Evolutionary conservation across 2,329 filamentous ascomycete genomes (phyloP).

Genomic region (Diaporthe citrichinensis): DNA sequence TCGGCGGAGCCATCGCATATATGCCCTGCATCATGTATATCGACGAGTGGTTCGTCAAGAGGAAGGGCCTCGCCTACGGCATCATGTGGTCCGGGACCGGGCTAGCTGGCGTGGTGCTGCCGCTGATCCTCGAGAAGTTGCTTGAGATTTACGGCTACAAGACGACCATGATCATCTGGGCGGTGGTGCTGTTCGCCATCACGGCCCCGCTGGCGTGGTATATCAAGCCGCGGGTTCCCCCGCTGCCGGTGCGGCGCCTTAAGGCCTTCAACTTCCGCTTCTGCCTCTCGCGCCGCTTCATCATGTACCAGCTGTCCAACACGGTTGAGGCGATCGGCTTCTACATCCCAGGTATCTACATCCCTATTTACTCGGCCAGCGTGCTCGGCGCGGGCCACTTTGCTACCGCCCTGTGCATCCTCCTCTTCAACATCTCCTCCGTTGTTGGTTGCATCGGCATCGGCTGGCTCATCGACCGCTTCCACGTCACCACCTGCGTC

Average conservation of each 20-base stretch:
- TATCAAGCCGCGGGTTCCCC: constrained; percentile 68
- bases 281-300: constrained; percentile 66
- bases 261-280: constrained; percentile 63
- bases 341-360: constrained; percentile 74
- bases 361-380: constrained; percentile 68
- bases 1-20: constrained; percentile 70
- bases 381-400: constrained; percentile 63
- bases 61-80: constrained; percentile 73
- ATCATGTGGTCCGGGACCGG: constrained; percentile 72
- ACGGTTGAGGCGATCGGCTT: constrained; percentile 72
- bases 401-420: constrained; percentile 68
- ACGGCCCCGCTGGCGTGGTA: constrained; percentile 70
- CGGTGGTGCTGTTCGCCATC: constrained; percentile 62
- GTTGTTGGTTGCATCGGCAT: constrained; percentile 72
- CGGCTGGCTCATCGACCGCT: constrained; percentile 68
- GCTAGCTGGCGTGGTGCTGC: constrained; percentile 64
- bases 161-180: constrained; percentile 69
- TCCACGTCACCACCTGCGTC: constrained; percentile 68
- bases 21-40: constrained; percentile 70
- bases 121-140: constrained; percentile 66
- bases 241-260: constrained; percentile 53
- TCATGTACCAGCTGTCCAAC: constrained; percentile 71
- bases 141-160: constrained; percentile 65
- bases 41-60: constrained; percentile 73
- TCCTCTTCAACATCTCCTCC: constrained; percentile 71